These are phyloP conservation scores for Rhizomucor pusillus DNA, from an alignment of 371 early-diverging fungal species.

Conservation along the genomic window DNA sequence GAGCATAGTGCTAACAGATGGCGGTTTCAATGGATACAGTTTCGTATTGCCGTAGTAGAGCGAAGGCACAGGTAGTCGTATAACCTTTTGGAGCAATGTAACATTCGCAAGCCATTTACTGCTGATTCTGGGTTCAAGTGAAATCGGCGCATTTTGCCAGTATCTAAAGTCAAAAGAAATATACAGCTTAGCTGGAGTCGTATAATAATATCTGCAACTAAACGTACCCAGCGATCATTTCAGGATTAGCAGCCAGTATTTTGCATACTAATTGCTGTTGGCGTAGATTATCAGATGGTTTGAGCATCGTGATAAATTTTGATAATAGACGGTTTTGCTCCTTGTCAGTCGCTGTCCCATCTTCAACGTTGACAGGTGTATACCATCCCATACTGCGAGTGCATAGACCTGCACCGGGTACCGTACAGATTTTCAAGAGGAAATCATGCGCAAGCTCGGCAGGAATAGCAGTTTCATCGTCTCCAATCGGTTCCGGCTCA, in stretches of 20 bases:
- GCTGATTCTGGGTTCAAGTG: conserved; percentile 79
- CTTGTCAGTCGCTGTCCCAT: conserved; percentile 14
- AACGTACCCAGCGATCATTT: conserved; percentile 70
- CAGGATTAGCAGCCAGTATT: conserved; percentile 72
- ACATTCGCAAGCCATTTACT: conserved; percentile 77
- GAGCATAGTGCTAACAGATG: conserved; percentile 50
- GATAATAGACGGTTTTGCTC: conserved; percentile 62
- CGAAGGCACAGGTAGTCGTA: conserved; percentile 70
- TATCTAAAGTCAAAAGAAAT: conserved; percentile 41
- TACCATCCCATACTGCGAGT: conserved; percentile 78
- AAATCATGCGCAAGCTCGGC: conserved; percentile 71
- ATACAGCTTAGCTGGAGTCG: no score
- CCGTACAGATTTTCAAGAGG: conserved; percentile 69
- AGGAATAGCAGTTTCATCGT: conserved; percentile 43
- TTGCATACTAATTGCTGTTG: conserved; percentile 69
- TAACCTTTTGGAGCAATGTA: conserved; percentile 66
- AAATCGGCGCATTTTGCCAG: conserved; percentile 55
- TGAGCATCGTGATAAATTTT: conserved; percentile 57
- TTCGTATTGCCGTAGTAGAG: conserved; percentile 47
- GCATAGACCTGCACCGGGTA: conserved; percentile 76
- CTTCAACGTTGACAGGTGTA: conserved; percentile 35
- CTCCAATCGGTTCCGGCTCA: conserved; percentile 38
- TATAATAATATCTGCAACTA: background rate
- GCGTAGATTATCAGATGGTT: conserved; percentile 63
- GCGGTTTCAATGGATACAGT: conserved; percentile 58